Conservation (phyloP, 2,329 filamentous ascomycete species). For the Fusarium subglutinans region DNA sequence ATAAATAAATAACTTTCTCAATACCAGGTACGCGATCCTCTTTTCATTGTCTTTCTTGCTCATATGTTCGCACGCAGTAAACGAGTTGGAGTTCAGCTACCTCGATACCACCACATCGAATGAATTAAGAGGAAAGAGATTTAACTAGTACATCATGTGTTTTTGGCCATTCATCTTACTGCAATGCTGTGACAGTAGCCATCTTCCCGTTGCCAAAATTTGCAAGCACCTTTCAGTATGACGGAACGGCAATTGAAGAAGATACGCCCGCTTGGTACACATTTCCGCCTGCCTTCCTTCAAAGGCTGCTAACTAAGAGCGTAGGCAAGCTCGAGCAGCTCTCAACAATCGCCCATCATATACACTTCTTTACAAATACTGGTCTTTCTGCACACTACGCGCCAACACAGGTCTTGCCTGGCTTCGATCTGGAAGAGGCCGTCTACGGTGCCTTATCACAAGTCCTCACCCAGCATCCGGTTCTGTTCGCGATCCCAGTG, state of each 20-base stretch:
- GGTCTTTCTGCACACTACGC: not conserved
- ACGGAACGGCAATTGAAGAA: not conserved
- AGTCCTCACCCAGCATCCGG: not conserved
- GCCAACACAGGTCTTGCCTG: not conserved
- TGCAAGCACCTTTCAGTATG: not conserved
- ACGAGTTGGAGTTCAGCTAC: not conserved
- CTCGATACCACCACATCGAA: not conserved
- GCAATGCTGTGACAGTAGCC: not conserved
- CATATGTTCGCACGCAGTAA: not conserved
- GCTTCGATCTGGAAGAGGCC: not conserved
- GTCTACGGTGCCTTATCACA: not conserved
- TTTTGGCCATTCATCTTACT: not conserved
- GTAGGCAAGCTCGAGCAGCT: not conserved
- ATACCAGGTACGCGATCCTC: not conserved
- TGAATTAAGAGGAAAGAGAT: not conserved
- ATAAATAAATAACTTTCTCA: not conserved
- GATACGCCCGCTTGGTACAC: not conserved
- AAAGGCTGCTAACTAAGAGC: not conserved
- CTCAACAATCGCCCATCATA: not conserved
- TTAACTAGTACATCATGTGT: not conserved
- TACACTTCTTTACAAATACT: constrained; percentile 8
- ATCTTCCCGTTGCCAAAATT: no score
- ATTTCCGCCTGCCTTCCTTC: not conserved
- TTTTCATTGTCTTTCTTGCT: not conserved
- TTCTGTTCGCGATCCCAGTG: not conserved